A percentile compares a stretch with the other conserved stretches of the same genome.
These are phyloP conservation scores for Lagenaria siceraria DNA, from an alignment of 306 rosid species.

Conservation along the genomic window DNA sequence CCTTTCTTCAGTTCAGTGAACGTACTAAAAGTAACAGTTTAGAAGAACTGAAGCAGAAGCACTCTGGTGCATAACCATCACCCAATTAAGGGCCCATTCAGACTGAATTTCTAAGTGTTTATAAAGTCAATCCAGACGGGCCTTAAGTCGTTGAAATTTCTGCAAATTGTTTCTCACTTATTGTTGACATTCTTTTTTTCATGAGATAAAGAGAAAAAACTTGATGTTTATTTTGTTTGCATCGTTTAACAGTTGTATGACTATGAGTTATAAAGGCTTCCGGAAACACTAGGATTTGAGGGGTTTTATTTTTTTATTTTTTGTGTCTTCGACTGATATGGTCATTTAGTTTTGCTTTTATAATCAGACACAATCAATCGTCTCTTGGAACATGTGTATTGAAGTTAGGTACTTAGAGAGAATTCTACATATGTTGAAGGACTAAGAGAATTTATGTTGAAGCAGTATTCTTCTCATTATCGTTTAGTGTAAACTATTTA, in stretches of 20 bases:
- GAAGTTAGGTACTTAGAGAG: neutral
- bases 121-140: too few species aligned
- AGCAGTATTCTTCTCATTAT: neutral
- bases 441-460: neutral
- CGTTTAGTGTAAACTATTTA: conserved; percentile 9
- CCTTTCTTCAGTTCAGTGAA: neutral
- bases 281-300: too few species aligned
- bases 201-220: too few species aligned
- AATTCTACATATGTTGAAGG: neutral
- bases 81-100: too few species aligned
- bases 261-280: too few species aligned
- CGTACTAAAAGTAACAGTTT: neutral
- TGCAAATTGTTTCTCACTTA: neutral
- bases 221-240: too few species aligned
- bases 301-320: too few species aligned
- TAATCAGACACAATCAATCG: neutral
- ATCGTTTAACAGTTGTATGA: too few species aligned
- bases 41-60: neutral
- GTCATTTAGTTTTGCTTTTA: neutral
- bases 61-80: neutral
- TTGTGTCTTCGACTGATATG: too few species aligned
- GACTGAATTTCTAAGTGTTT: too few species aligned
- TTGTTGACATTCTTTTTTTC: too few species aligned
- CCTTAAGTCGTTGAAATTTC: neutral
- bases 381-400: neutral